phyloP scores from a whole-genome alignment of 768 basidiomycete genomes.

The Leccinum variicolor region DNA sequence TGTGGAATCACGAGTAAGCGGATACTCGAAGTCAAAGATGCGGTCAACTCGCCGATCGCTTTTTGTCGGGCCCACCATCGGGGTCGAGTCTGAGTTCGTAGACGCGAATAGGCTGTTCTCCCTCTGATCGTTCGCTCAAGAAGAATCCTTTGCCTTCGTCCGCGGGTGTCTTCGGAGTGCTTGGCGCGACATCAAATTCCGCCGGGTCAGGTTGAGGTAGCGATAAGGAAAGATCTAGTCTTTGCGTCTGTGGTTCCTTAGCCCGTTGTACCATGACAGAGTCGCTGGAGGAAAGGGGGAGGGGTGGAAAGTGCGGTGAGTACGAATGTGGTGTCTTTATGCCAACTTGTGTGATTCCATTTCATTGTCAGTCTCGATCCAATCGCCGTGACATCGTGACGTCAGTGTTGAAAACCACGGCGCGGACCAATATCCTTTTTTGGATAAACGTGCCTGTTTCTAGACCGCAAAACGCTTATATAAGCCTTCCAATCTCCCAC shows the following conservation, averaged over 20 bases:
- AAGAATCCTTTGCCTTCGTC: slow-evolving; percentile 93
- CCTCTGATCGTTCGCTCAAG: slow-evolving; percentile 46
- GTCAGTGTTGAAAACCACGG: slow-evolving; percentile 10
- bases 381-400: slow-evolving; percentile 17
- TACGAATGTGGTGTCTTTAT: not conserved
- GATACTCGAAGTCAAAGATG: not conserved
- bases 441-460: not conserved
- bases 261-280: slow-evolving; percentile 14
- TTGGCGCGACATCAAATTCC: slow-evolving; percentile 21
- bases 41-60: slow-evolving; percentile 65
- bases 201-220: not conserved
- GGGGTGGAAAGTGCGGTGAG: slow-evolving; percentile 1
- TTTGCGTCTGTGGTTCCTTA: not conserved
- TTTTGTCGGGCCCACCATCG: slow-evolving; percentile 88
- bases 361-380: slow-evolving; percentile 3
- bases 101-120: slow-evolving; percentile 70
- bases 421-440: not conserved
- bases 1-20: slow-evolving; percentile 31
- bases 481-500: too few relatives aligned
- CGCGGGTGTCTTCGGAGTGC: slow-evolving; percentile 84
- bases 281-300: not conserved
- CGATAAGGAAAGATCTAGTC: slow-evolving; percentile 17
- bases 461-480: not conserved
- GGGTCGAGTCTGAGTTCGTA: slow-evolving; percentile 84
- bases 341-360: slow-evolving; percentile 10